phyloP scores from a whole-genome alignment of 1,284 basidiomycete genomes.

The Boletus albobrunnescens region DNA sequence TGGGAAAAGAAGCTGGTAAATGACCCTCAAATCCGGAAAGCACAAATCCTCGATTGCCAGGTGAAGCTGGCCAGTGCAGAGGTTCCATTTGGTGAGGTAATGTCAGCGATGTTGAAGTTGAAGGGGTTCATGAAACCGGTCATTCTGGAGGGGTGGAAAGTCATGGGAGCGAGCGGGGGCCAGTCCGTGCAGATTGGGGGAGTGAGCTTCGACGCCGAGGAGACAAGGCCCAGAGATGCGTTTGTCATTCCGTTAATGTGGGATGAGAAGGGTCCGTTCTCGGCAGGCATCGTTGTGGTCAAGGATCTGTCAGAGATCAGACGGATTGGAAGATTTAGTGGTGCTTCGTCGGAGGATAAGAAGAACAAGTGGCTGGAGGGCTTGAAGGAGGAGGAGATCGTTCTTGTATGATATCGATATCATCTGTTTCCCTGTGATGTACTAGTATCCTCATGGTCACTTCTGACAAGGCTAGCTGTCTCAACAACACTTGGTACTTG shows the following conservation, averaged over 20 bases:
- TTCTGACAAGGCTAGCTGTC: no score
- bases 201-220: neutral
- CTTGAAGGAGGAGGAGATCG: neutral
- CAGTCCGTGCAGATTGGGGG: neutral
- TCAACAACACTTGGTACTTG: no score
- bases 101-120: neutral
- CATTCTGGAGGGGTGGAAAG: neutral
- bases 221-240: neutral
- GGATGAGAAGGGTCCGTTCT: neutral
- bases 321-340: neutral
- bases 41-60: neutral
- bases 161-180: neutral
- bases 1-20: neutral
- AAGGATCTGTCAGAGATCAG: neutral
- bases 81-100: neutral
- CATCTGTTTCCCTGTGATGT: no score
- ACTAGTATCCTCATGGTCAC: no score
- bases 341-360: neutral
- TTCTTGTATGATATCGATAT: constrained; percentile 1
- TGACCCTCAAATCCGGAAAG: neutral
- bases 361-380: neutral
- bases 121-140: neutral
- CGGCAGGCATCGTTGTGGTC: neutral
- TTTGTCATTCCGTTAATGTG: neutral
- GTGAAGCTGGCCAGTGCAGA: neutral